Conservation (phyloP, 2,329 filamentous ascomycete genomes). For the Aspergillus calidoustus region DNA sequence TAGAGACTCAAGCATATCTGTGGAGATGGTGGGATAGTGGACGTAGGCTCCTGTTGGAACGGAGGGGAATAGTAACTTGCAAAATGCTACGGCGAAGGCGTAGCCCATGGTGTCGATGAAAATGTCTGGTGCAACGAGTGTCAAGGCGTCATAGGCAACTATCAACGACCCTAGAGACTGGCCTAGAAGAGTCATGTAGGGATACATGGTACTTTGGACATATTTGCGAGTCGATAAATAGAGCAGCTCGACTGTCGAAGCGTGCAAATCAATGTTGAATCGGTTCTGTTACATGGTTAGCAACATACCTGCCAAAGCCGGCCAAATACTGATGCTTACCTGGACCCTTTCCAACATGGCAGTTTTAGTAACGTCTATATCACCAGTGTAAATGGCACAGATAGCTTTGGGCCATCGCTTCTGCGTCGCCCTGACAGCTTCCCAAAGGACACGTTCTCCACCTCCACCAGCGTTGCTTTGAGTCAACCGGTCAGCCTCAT, state of each 20-base stretch:
- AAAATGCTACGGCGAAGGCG: constrained; percentile 83
- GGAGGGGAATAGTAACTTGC: constrained; percentile 76
- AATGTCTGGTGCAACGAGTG: constrained; percentile 87
- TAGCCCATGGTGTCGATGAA: constrained; percentile 99
- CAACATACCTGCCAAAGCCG: neutral
- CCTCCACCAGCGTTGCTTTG: constrained; percentile 90
- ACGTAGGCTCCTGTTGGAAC: constrained; percentile 92
- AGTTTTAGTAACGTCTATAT: constrained; percentile 83
- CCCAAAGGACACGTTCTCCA: constrained; percentile 95
- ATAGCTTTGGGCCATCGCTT: constrained; percentile 84
- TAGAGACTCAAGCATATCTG: constrained; percentile 90
- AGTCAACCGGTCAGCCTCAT: constrained; percentile 7
- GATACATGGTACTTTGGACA: constrained; percentile 86
- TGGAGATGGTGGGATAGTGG: constrained; percentile 97
- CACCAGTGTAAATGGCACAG: constrained; percentile 93
- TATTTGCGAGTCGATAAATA: constrained; percentile 88
- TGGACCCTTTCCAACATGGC: constrained; percentile 78
- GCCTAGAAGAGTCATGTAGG: constrained; percentile 89
- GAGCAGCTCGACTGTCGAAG: constrained; percentile 82
- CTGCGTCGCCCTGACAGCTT: constrained; percentile 89
- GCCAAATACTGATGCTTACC: constrained; percentile 49
- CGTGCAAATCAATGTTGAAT: constrained; percentile 89
- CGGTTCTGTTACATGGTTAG: constrained; percentile 61
- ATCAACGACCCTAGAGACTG: constrained; percentile 88
- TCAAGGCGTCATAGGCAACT: constrained; percentile 89